These are phyloP conservation scores for Phaeosphaeriaceae sp. DNA, from an alignment of 2,329 filamentous ascomycete species.

Conservation along the genomic window DNA sequence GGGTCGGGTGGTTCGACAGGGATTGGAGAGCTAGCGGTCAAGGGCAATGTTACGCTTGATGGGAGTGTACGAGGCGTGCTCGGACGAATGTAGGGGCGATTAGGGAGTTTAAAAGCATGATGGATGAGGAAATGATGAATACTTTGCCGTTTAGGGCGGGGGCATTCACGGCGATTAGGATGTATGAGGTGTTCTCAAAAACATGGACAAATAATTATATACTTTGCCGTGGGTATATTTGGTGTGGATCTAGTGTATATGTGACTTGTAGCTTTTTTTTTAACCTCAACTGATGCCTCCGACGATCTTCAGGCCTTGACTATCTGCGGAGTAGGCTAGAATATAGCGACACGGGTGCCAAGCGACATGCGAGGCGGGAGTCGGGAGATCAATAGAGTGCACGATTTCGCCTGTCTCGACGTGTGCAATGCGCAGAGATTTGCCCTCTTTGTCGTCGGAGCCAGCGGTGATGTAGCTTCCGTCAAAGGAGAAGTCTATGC, in stretches of 20 bases:
- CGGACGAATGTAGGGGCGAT: conserved; percentile 30
- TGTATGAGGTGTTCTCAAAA: no score
- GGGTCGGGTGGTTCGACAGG: conserved; percentile 60
- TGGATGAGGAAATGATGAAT: no score
- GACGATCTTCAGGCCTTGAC: conserved; percentile 70
- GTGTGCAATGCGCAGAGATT: conserved; percentile 72
- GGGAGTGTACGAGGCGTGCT: conserved; percentile 59
- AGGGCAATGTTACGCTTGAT: conserved; percentile 61
- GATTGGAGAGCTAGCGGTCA: conserved; percentile 61
- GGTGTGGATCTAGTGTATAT: conserved; percentile 24
- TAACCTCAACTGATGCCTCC: conserved; percentile 53
- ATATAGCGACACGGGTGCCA: conserved; percentile 80
- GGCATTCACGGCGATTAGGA: no score
- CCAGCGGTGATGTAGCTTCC: conserved; percentile 76
- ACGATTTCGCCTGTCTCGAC: conserved; percentile 76
- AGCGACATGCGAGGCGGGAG: conserved; percentile 69
- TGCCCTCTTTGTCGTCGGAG: conserved; percentile 76
- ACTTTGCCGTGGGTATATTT: conserved; percentile 14
- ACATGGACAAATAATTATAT: no score
- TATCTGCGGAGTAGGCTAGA: conserved; percentile 72
- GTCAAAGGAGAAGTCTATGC: conserved; percentile 78
- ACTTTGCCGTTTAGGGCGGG: no score
- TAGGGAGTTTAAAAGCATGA: no score
- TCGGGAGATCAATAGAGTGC: conserved; percentile 72
- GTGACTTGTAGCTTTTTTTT: no score